Evolutionary conservation across 2,329 filamentous ascomycete species (phyloP).

Genomic region (Moelleriella libera): DNA sequence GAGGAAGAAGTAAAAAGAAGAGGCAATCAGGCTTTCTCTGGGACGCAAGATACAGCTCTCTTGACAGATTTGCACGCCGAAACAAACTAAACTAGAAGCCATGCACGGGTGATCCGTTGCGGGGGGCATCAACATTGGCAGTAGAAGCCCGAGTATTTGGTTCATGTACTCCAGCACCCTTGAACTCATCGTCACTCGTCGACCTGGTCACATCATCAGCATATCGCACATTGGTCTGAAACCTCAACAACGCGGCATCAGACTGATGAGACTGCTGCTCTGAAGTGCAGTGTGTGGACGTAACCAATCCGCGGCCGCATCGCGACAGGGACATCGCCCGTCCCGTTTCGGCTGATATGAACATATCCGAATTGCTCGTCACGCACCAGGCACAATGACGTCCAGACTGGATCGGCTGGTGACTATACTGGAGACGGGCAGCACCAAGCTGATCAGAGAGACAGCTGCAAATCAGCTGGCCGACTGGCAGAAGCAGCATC

Average conservation of each 20-base stretch:
- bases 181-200: no score
- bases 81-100: no score
- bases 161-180: no score
- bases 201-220: no score
- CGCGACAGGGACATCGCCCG: not conserved
- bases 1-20: not conserved
- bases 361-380: not conserved
- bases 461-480: slow-evolving; percentile 94
- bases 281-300: slow-evolving; percentile 7
- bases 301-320: not conserved
- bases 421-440: slow-evolving; percentile 91
- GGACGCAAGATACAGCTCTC: no score
- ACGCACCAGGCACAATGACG: slow-evolving; percentile 2
- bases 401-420: slow-evolving; percentile 68
- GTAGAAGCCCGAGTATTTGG: no score
- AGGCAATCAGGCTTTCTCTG: not conserved
- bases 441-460: slow-evolving; percentile 88
- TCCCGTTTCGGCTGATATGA: not conserved
- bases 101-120: no score
- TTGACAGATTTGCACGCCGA: no score
- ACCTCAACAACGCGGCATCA: no score
- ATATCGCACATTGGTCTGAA: no score
- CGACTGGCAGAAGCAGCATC: slow-evolving; percentile 95
- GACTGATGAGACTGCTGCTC: not conserved
- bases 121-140: no score